These are phyloP conservation scores for Trichoderma sp. DNA, from an alignment of 2,329 filamentous ascomycete genomes.

Conservation along the genomic window DNA sequence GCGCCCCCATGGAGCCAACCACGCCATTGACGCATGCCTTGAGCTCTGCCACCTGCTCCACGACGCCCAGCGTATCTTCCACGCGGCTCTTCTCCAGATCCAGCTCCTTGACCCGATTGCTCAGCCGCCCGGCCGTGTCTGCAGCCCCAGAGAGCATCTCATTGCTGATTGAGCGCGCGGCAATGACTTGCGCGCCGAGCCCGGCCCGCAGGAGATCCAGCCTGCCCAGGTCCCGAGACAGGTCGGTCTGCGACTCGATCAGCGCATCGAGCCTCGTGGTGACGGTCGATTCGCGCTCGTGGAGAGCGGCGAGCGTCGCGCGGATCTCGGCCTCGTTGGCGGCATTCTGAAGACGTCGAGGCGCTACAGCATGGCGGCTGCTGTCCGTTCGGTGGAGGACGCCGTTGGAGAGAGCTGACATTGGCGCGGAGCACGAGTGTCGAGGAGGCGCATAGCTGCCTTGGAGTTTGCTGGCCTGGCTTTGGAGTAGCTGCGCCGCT, in stretches of 20 bases:
- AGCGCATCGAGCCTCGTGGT: slow-evolving; percentile 75
- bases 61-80: slow-evolving; percentile 85
- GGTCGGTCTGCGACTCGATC: slow-evolving; percentile 80
- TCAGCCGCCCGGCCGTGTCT: slow-evolving; percentile 82
- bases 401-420: slow-evolving; percentile 54
- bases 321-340: slow-evolving; percentile 78
- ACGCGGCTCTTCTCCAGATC: slow-evolving; percentile 92
- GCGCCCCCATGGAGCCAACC: slow-evolving; percentile 93
- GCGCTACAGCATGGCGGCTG: slow-evolving; percentile 38
- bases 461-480: slow-evolving; percentile 16
- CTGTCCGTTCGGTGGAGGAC: slow-evolving; percentile 40
- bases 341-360: slow-evolving; percentile 65
- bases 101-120: slow-evolving; percentile 81
- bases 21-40: slow-evolving; percentile 96
- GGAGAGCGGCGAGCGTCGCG: slow-evolving; percentile 73
- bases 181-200: slow-evolving; percentile 83
- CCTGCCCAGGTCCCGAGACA: slow-evolving; percentile 82
- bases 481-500: slow-evolving; percentile 8
- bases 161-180: slow-evolving; percentile 81
- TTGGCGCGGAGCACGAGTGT: slow-evolving; percentile 47
- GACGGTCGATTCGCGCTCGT: slow-evolving; percentile 74
- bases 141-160: slow-evolving; percentile 88
- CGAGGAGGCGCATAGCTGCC: slow-evolving; percentile 50
- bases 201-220: slow-evolving; percentile 88
- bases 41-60: slow-evolving; percentile 94